Conservation (phyloP, 495 filamentous ascomycete species). For the Parmelia sp. region DNA sequence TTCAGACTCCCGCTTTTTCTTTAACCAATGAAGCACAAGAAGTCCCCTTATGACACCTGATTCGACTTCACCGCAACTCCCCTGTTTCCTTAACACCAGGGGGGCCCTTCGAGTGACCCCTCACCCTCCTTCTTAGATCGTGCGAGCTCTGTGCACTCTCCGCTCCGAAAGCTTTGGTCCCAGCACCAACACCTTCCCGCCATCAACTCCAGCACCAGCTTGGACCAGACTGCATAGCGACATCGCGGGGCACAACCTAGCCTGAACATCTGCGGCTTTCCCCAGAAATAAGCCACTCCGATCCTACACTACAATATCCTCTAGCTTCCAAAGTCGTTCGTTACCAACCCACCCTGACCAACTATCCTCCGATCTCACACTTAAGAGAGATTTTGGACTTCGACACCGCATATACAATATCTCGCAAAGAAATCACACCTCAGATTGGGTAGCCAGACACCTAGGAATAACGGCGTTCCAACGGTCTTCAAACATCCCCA, state of each 20-base stretch:
- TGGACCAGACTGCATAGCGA: neutral
- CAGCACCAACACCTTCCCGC: neutral
- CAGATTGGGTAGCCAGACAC: neutral
- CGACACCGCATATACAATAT: neutral
- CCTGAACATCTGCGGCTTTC: neutral
- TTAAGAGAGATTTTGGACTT: neutral
- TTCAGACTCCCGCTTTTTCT: neutral
- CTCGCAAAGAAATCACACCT: neutral
- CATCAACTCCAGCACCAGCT: neutral
- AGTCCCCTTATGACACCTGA: constrained; percentile 12
- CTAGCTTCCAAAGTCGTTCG: neutral
- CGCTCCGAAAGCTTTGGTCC: neutral
- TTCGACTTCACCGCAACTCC: constrained; percentile 19
- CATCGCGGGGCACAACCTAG: neutral
- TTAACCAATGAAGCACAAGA: neutral
- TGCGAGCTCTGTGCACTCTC: neutral
- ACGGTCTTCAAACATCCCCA: neutral
- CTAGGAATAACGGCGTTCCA: neutral
- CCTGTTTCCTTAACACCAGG: constrained; percentile 7
- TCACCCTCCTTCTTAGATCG: neutral
- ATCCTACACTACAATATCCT: neutral
- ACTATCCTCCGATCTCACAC: neutral
- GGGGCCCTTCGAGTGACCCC: constrained; percentile 12
- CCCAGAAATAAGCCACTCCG: neutral
- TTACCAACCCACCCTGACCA: neutral